Base-by-base conservation (phyloP, 179 eudicot genomes). In the Spinacia oleracea region DNA sequence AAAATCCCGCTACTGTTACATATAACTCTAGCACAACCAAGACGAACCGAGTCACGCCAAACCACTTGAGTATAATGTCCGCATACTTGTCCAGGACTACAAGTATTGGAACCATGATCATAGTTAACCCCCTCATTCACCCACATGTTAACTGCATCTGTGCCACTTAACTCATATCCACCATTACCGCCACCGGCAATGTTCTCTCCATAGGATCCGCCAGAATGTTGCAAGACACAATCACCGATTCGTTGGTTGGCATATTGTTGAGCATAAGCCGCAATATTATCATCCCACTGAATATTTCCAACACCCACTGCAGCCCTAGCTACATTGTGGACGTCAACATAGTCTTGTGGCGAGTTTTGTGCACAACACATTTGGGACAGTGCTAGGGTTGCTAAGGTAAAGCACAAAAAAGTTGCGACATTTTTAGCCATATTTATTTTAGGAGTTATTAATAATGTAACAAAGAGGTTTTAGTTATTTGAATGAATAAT, bases 21-120 rank as follows among this genome's bases (percentile, higher is more conserved):
- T 29, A 55, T 50, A 75, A 78, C 87, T 42, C 84, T 82, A 34
- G 84, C 87, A 64, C 88, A 85, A 1, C 88, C 86, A 12, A 88
- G 38, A 0, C 72, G 56, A 14, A 60, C 55, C 2, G 88, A 83
- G 31, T 80, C 67, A 16, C 78, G 81, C 90, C 90, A 87, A 6
- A 87, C 88, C 60, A 87, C 88, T 51, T 87, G 90, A 16, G 91
- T 86, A 42, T 86, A 88, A 27, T 88, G 88, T 46, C 81, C 72
- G n/a, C 75, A 91, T 8, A 9, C 35, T 73, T 72, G 50, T 2
- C 84, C 88, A 0, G 35, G 2, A 14, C 43, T 67, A 66, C 93
- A 90, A 16, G 86, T 31, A 40, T 90, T 90, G 2, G 86, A 53
- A 0, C 34, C 10, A 64, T 84, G 75, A 40, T 84, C 66, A 35